phyloP scores from a whole-genome alignment of 2,329 filamentous ascomycete species.

The Pseudocercospora macadamiae region DNA sequence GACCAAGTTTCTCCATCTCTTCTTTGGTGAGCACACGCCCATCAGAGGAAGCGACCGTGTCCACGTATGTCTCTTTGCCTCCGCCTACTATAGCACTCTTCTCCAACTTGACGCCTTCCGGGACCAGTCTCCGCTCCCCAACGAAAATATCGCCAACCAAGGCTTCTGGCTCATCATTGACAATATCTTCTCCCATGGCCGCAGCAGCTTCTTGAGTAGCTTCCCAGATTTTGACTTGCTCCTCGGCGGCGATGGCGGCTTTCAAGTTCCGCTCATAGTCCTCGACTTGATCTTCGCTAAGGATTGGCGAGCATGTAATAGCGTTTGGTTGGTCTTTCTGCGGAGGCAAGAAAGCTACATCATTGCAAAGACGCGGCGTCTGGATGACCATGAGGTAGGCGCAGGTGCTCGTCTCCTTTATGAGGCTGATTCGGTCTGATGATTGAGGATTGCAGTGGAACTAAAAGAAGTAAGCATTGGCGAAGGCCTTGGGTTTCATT shows the following conservation, averaged over 20 bases:
- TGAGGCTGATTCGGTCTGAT: slow-evolving; percentile 80
- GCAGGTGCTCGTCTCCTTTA: slow-evolving; percentile 90
- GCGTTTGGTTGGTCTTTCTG: slow-evolving; percentile 74
- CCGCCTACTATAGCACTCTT: slow-evolving; percentile 53
- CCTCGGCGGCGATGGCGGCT: slow-evolving; percentile 24
- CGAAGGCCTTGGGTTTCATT: background rate
- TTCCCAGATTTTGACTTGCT: slow-evolving; percentile 26
- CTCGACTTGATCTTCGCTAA: slow-evolving; percentile 57
- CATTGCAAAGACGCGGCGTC: slow-evolving; percentile 83
- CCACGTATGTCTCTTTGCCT: slow-evolving; percentile 58
- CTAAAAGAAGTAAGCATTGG: slow-evolving; percentile 36
- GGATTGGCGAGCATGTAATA: slow-evolving; percentile 75
- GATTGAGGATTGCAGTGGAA: slow-evolving; percentile 78
- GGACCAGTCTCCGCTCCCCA: slow-evolving; percentile 59
- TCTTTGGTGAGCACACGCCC: slow-evolving; percentile 46
- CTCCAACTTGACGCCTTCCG: slow-evolving; percentile 60
- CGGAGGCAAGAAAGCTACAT: slow-evolving; percentile 82
- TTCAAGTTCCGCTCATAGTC: slow-evolving; percentile 37
- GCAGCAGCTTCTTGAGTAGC: slow-evolving; percentile 38
- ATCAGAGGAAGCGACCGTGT: slow-evolving; percentile 59
- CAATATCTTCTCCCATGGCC: slow-evolving; percentile 11
- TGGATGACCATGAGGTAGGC: slow-evolving; percentile 92
- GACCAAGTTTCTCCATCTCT: slow-evolving; percentile 61
- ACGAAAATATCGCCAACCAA: slow-evolving; percentile 61
- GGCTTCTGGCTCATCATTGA: slow-evolving; percentile 29